These are phyloP conservation scores for Solanum virginianum DNA, from an alignment of 257 asterid genomes.

Conservation along the genomic window DNA sequence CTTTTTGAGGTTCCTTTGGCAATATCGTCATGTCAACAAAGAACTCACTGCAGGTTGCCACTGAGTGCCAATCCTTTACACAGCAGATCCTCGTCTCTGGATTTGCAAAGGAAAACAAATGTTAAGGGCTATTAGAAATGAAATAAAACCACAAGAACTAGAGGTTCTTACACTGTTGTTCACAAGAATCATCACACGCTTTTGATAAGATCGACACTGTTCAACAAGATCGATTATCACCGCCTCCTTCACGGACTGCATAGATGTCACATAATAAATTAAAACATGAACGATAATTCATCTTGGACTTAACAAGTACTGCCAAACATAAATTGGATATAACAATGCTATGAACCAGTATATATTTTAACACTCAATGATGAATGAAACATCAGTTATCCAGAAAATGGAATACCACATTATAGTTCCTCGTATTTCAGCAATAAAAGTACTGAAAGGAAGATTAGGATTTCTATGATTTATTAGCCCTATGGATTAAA, in stretches of 20 bases:
- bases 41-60: slow-evolving; percentile 75
- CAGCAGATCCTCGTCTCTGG: slow-evolving; percentile 79
- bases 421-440: not conserved
- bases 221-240: slow-evolving; percentile 86
- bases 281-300: not conserved
- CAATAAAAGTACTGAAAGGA: not conserved
- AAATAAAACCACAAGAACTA: not conserved
- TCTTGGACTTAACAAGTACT: not conserved
- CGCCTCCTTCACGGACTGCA: slow-evolving; percentile 75
- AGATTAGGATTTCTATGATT: not conserved
- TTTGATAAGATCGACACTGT: slow-evolving; percentile 83
- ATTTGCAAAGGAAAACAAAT: not conserved
- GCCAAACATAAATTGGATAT: not conserved
- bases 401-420: not conserved
- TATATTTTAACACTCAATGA: not conserved
- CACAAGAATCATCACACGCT: slow-evolving; percentile 84
- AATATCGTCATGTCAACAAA: slow-evolving; percentile 52
- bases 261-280: not conserved
- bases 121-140: not conserved
- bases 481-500: not conserved
- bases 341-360: not conserved
- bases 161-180: slow-evolving; percentile 58
- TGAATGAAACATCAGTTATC: not conserved
- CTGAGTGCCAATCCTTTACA: slow-evolving; percentile 70
- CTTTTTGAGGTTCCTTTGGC: slow-evolving; percentile 42